Percentiles rank a stretch among this genome's conserved stretches.
Evolutionary conservation across 805 yeast species (phyloP).

Genomic region (Hanseniaspora nectarophila): DNA sequence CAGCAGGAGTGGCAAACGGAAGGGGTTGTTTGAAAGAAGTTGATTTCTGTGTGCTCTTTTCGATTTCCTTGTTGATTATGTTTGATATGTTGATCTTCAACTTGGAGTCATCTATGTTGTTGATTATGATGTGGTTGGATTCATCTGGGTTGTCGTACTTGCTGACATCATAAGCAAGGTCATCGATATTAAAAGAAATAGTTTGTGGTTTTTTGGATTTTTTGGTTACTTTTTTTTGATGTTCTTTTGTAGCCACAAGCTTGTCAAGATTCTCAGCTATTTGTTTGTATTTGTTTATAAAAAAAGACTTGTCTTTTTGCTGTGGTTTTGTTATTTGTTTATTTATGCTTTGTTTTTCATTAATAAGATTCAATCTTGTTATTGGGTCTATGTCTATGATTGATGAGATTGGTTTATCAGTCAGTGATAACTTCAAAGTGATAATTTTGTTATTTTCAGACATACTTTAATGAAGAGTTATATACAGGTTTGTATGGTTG

Average conservation of each 20-base stretch:
- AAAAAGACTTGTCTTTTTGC: neutral
- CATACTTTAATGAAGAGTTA: no score
- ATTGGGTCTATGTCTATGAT: slow-evolving; percentile 8
- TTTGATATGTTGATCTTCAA: slow-evolving; percentile 11
- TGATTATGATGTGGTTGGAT: slow-evolving; percentile 3
- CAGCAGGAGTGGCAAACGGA: neutral
- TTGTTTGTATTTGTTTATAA: neutral
- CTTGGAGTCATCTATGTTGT: slow-evolving; percentile 5
- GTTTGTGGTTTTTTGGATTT: neutral
- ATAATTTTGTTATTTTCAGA: neutral
- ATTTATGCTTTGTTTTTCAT: neutral
- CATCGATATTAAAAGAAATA: neutral
- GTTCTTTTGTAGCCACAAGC: neutral
- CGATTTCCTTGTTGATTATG: slow-evolving; percentile 10
- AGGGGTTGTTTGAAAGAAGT: neutral
- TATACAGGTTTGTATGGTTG: neutral
- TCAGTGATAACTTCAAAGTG: neutral
- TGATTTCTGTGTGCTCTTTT: slow-evolving; percentile 1
- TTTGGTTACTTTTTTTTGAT: neutral
- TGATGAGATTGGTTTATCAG: neutral
- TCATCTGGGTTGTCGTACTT: neutral
- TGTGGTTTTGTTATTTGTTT: neutral
- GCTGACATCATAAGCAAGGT: slow-evolving; percentile 1
- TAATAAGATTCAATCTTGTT: slow-evolving; percentile 3
- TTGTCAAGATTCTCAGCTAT: neutral